Evolutionary conservation across 805 yeast genomes (phyloP).

Genomic region (Wickerhamia fluorescens): DNA sequence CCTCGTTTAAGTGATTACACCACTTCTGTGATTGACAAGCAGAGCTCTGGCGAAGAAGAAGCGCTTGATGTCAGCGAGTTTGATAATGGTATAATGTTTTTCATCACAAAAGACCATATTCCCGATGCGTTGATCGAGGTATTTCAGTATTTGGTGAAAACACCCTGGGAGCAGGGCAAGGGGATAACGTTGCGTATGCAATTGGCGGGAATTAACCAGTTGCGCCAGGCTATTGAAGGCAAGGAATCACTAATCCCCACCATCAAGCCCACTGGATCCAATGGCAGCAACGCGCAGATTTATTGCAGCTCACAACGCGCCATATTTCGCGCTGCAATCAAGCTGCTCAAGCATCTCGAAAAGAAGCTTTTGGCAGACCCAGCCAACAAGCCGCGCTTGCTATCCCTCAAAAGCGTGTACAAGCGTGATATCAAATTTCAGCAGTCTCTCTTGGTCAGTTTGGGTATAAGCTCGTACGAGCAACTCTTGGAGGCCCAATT

Average conservation of each 20-base stretch:
- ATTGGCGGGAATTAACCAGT: constrained; percentile 53
- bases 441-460: constrained; percentile 45
- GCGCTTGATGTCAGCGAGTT: constrained; percentile 7
- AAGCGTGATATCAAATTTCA: constrained; percentile 49
- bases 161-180: constrained; percentile 3
- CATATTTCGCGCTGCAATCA: constrained; percentile 39
- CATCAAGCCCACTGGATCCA: constrained; percentile 4
- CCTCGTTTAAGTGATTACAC: constrained; percentile 34
- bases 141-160: constrained; percentile 47
- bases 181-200: constrained; percentile 44
- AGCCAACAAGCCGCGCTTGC: constrained; percentile 35
- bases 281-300: constrained; percentile 24
- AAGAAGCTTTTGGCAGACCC: constrained; percentile 31
- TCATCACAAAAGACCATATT: constrained; percentile 25
- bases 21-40: constrained; percentile 21
- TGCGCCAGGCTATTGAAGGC: constrained; percentile 44
- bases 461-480: constrained; percentile 52
- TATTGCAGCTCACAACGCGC: constrained; percentile 46
- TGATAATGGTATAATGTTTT: constrained; percentile 33
- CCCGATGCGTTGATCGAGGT: constrained; percentile 43
- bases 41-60: constrained; percentile 2
- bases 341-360: constrained; percentile 40
- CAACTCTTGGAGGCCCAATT: constrained; percentile 42
- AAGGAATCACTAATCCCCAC: constrained; percentile 31
- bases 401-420: constrained; percentile 52